Conservation (phyloP, 148 eudicot genomes). For the Rhododendron ovatum region DNA sequence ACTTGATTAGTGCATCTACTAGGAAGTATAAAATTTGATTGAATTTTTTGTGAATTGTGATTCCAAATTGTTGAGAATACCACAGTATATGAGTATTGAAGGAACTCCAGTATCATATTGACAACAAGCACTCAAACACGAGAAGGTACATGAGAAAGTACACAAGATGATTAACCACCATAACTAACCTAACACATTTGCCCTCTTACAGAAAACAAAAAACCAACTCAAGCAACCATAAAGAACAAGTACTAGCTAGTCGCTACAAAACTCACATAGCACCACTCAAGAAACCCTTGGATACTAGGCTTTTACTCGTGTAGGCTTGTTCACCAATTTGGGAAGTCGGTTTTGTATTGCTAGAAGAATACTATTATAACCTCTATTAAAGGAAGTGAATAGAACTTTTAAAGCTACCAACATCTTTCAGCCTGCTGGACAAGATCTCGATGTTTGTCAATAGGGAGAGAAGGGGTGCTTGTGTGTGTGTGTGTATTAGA, state of each 20-base stretch:
- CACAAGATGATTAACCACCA: not conserved
- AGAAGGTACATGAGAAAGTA: not conserved
- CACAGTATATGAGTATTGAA: not conserved
- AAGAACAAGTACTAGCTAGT: not conserved
- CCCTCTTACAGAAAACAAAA: not conserved
- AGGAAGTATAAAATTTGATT: not conserved
- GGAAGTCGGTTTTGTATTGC: not conserved
- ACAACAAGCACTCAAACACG: not conserved
- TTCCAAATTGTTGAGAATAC: not conserved
- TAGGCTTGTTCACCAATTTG: not conserved
- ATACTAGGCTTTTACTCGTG: not conserved
- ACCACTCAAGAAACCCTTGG: not conserved
- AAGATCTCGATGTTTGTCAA: not conserved
- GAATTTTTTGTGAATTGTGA: not conserved
- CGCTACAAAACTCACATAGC: not conserved
- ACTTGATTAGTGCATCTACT: not conserved
- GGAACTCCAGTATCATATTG: not conserved
- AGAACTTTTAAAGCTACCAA: not conserved
- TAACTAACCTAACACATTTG: not conserved
- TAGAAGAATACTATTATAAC: not conserved
- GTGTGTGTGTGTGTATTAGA: not conserved
- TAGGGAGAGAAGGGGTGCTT: too few relatives aligned
- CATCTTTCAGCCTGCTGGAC: not conserved
- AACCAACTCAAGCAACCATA: not conserved
- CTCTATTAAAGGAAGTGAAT: not conserved